Evolutionary conservation across 1,139 yeast species (phyloP), one percentile per base, ranked within the genome.

Genomic region (Blastobotrys proliferans): DNA sequence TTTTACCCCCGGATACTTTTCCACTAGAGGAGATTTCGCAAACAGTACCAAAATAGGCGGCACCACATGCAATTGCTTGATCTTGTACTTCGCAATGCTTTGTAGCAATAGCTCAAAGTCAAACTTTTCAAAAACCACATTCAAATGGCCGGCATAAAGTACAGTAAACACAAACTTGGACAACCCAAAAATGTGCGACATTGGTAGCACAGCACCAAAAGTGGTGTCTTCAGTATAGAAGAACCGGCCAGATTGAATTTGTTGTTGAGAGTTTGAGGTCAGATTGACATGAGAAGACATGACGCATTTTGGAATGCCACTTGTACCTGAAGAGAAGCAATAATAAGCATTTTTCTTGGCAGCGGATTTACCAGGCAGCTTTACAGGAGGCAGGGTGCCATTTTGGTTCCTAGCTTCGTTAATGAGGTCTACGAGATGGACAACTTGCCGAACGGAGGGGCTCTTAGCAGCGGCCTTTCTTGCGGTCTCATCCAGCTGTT

Each of bases 241-340:
- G 6, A 40, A 40, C 9, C 22, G 43, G 1, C 37, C 18, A 29
- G 52, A 36, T 18, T 33, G 35, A 8, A 35, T 10, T 36, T 45
- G 48, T 43, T 61, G 64, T 21, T 53, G 51, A 10, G 51, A 41
- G 47, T 67, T 64, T 25, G 66, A 49, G 6, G 63, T 50, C 35
- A 67, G 51, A 48, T 67, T 67, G 44, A 43, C 61, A 47, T 83
- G 87, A 10, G 79, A 69, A 48, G 81, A 69, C 45, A 75, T 74
- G 22, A 82, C 92, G 24, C 90, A 90, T 61, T 83, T 83, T 22
- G 90, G 87, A 37, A 70, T 61, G 9, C 90, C 90, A 2, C 87
- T 79, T 9, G 92, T 81, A 24, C 92, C 92, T 2, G 86, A 79
- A 3, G 94, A 83, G 61, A 83, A 84, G 48, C 69, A 66, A 45